Percentiles rank a stretch among this genome's conserved stretches.
These are phyloP conservation scores for Cystobasidium onofrii DNA, from an alignment of 768 basidiomycete genomes.

Conservation along the genomic window DNA sequence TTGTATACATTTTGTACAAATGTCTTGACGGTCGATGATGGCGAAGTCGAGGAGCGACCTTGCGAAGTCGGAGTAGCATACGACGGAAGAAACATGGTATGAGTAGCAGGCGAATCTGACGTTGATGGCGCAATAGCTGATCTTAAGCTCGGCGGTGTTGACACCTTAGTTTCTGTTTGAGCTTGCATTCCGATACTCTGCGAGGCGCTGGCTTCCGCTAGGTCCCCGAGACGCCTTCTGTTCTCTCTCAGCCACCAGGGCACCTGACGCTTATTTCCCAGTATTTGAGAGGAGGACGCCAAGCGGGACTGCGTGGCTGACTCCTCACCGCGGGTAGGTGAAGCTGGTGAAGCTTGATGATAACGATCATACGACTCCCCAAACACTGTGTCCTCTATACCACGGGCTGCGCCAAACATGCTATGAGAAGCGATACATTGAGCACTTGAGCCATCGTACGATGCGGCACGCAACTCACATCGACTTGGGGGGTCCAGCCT, in stretches of 20 bases:
- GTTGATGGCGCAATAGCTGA: not conserved
- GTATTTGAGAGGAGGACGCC: not conserved
- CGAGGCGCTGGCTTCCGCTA: not conserved
- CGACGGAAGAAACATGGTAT: not conserved
- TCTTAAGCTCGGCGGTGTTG: not conserved
- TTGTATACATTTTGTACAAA: not conserved
- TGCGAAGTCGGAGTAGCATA: not conserved
- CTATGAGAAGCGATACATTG: not conserved
- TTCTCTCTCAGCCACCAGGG: conserved; percentile 21
- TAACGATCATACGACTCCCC: not conserved
- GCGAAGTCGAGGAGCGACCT: not conserved
- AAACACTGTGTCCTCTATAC: not conserved
- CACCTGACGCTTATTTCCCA: not conserved
- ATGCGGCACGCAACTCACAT: not conserved
- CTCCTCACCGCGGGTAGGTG: not conserved
- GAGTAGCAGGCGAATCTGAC: not conserved
- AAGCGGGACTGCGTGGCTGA: not conserved
- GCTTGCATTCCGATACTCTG: not conserved
- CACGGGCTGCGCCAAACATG: not conserved
- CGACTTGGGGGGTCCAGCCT: not conserved
- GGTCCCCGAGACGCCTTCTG: not conserved
- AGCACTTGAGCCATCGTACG: no score
- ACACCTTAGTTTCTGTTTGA: not conserved
- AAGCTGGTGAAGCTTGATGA: not conserved
- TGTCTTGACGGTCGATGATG: not conserved